Evolutionary conservation across 164 flowering plant species (phyloP).

Genomic region (Echeveria elegans): DNA sequence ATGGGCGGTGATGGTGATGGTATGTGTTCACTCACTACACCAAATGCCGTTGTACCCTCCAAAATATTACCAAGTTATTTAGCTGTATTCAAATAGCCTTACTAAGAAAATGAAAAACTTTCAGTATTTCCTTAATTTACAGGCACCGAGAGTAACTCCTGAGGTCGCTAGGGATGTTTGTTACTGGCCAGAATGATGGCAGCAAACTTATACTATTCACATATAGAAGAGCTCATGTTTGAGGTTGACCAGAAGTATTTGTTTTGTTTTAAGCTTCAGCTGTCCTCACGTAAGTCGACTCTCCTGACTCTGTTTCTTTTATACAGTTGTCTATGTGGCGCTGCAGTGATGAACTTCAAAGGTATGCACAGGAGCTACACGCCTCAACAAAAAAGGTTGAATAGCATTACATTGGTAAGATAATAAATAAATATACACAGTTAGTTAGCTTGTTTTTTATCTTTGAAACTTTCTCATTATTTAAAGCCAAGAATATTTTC

Average conservation of each 20-base stretch:
- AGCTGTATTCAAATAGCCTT: not conserved
- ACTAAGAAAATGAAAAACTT: not conserved
- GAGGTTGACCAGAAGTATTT: slow-evolving; percentile 41
- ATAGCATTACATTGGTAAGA: slow-evolving; percentile 80
- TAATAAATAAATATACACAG: no score
- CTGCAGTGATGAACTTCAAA: slow-evolving; percentile 90
- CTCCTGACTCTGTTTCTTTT: not conserved
- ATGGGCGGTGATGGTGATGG: slow-evolving; percentile 99
- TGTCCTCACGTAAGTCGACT: not conserved
- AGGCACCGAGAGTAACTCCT: slow-evolving; percentile 99
- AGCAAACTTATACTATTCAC: slow-evolving; percentile 85
- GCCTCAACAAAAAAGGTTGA: slow-evolving; percentile 63
- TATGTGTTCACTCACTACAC: slow-evolving; percentile 26
- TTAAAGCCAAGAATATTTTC: no score
- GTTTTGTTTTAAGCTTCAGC: not conserved
- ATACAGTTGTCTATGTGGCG: slow-evolving; percentile 98
- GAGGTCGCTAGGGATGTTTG: slow-evolving; percentile 99
- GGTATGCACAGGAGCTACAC: slow-evolving; percentile 68
- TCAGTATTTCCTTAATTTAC: slow-evolving; percentile 13
- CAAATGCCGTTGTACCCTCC: not conserved
- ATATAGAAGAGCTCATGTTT: slow-evolving; percentile 97
- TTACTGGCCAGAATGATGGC: slow-evolving; percentile 99
- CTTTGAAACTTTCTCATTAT: no score
- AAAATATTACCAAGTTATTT: not conserved
- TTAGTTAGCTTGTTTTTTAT: no score